Conservation (phyloP, 2,329 filamentous ascomycete genomes). For the Aspergillus sp. region DNA sequence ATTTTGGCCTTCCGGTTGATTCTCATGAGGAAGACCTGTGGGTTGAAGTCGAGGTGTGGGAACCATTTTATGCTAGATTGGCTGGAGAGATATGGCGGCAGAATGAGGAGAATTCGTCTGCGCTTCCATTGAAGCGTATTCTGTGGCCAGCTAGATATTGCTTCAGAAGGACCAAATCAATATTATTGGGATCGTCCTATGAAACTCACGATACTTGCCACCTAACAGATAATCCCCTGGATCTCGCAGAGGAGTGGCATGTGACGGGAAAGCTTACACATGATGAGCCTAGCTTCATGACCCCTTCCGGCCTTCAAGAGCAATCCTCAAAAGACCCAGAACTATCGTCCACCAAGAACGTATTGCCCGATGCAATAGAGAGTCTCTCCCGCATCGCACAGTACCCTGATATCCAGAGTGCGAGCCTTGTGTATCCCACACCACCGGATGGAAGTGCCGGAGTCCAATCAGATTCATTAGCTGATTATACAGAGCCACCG, state of each 20-base stretch:
- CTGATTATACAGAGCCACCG: conserved; percentile 21
- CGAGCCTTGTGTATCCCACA: conserved; percentile 45
- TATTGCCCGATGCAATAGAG: conserved; percentile 24
- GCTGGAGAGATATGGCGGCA: conserved; percentile 25
- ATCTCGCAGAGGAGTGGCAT: conserved; percentile 37
- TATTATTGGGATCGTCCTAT: conserved; percentile 10
- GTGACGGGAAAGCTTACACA: conserved; percentile 18
- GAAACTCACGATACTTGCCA: conserved; percentile 9
- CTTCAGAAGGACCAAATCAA: conserved; percentile 28
- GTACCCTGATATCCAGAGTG: conserved; percentile 33
- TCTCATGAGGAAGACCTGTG: conserved; percentile 26
- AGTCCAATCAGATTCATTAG: conserved; percentile 24
- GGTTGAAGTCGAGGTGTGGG: conserved; percentile 36
- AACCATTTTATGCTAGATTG: conserved; percentile 31
- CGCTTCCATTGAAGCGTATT: conserved; percentile 32
- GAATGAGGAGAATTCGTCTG: conserved; percentile 19
- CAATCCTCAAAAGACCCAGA: conserved; percentile 17
- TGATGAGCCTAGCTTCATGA: conserved; percentile 10
- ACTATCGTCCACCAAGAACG: conserved; percentile 16
- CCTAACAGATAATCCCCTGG: conserved; percentile 30
- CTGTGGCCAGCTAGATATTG: conserved; percentile 39
- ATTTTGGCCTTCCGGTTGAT: conserved; percentile 27
- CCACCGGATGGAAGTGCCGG: conserved; percentile 43
- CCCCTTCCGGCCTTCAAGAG: conserved; percentile 12
- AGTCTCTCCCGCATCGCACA: conserved; percentile 33